Base-by-base conservation (phyloP, 192 early-diverging fungal species). In the Endogone sp. region DNA sequence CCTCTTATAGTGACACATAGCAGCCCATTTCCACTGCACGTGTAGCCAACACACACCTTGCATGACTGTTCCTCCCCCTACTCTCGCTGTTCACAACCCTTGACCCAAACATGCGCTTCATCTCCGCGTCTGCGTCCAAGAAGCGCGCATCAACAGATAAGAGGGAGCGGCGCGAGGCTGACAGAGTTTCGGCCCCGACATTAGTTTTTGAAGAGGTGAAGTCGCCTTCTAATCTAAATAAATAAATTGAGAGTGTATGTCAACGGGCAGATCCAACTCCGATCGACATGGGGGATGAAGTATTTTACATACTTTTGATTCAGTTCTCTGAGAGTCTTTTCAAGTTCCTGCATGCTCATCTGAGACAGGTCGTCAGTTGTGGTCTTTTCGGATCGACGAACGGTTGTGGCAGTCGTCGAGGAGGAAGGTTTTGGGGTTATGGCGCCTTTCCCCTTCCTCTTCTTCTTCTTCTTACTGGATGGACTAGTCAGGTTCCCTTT, bases 41-140 rank as follows among this genome's bases (percentile, higher is more conserved):
- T 49, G 2, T n/a, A 64, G 16, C 10, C 25, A 49, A 58, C 28
- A 8, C 22, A 37, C 64, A 71, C 70, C 70, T 62, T 66, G 63
- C 68, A 6, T 68, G 55, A 11, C n/a, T n/a, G n/a, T 56, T 60
- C 8, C 20, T 63, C 6, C 30, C 64, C 61, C 76, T 22, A 21
- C 56, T 64, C 30, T 84, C 69, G 55, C 28, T 78, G 25, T 84
- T 88, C 25, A 93, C 86, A n/a, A 94, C 88, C 21, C 86, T 85
- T 4, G 93, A 90, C 20, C 95, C 95, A 86, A 98, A 98, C 80
- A 94, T 82, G 24, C 90, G 83, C 31, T 87, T 87, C 87, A 97
- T 93, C 79, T 98, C 96, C 20, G 89, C 89, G 65, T 93, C 93
- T 23, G 92, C 85, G 75, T 95, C 93, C 57, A 96, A 71, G 66